phyloP scores from a whole-genome alignment of 2,329 filamentous ascomycete species.

The Colletotrichum spaethianum region DNA sequence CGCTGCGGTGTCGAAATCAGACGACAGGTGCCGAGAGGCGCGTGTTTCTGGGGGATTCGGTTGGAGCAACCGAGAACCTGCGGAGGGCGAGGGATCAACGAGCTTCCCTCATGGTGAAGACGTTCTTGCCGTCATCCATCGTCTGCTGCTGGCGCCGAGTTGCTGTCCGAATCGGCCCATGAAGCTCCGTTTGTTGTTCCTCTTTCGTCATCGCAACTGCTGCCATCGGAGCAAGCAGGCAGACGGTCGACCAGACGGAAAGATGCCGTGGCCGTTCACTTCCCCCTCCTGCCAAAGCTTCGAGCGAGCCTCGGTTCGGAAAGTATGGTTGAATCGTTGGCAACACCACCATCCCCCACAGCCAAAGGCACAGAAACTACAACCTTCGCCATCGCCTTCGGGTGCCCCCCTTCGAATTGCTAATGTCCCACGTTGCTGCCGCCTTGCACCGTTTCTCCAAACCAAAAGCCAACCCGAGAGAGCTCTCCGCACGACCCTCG shows the following conservation, averaged over 20 bases:
- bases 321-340: background rate
- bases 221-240: no score
- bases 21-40: background rate
- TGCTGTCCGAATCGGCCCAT: background rate
- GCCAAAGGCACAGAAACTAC: background rate
- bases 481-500: background rate
- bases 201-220: background rate
- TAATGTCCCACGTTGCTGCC: background rate
- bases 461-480: no score
- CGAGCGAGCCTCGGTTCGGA: background rate
- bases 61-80: background rate
- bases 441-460: background rate
- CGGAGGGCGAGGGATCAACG: background rate
- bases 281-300: no score
- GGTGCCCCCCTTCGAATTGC: background rate
- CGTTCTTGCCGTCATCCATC: background rate
- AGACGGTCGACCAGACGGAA: no score
- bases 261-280: no score
- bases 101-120: background rate
- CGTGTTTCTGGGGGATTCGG: background rate
- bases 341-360: background rate
- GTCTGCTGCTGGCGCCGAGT: background rate
- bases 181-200: background rate
- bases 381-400: no score
- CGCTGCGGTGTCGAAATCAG: background rate